Conservation (phyloP, 306 rosid species). For the Fagus sylvatica region DNA sequence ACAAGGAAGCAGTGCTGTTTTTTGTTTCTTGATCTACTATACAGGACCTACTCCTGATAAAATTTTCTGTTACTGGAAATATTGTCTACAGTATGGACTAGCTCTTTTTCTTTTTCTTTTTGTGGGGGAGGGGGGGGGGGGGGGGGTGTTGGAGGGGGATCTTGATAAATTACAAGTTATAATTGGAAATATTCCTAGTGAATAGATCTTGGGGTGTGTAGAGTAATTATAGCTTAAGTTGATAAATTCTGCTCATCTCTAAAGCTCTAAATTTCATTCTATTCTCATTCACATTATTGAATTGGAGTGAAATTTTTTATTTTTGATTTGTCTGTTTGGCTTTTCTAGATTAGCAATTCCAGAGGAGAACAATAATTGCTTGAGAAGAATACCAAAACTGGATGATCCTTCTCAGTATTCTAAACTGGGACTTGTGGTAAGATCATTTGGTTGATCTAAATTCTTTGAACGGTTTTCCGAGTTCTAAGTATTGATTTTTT, state of each 20-base stretch:
- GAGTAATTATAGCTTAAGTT: neutral
- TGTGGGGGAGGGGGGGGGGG: neutral
- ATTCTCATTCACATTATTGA: neutral
- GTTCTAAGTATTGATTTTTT: slow-evolving; percentile 36
- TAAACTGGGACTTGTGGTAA: slow-evolving; percentile 73
- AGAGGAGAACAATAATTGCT: slow-evolving; percentile 62
- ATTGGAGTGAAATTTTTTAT: neutral
- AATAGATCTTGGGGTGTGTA: neutral
- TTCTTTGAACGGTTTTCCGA: slow-evolving; percentile 19
- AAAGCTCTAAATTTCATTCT: slow-evolving; percentile 6
- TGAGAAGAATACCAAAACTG: slow-evolving; percentile 76
- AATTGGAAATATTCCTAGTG: neutral
- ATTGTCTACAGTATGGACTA: neutral
- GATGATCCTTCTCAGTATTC: slow-evolving; percentile 71
- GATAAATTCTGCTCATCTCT: neutral
- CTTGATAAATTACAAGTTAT: neutral
- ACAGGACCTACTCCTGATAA: neutral
- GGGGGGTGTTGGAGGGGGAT: neutral
- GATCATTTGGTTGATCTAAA: slow-evolving; percentile 29
- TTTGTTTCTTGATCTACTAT: too few species aligned
- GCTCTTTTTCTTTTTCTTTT: neutral
- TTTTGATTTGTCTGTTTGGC: slow-evolving; percentile 16
- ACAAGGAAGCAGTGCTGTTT: too few species aligned
- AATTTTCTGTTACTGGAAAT: neutral
- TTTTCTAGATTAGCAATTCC: slow-evolving; percentile 73